Percentiles rank a stretch among this genome's conserved stretches.
Conservation (phyloP, 2,329 filamentous ascomycete species). For the Ophiosphaerella narmari region DNA sequence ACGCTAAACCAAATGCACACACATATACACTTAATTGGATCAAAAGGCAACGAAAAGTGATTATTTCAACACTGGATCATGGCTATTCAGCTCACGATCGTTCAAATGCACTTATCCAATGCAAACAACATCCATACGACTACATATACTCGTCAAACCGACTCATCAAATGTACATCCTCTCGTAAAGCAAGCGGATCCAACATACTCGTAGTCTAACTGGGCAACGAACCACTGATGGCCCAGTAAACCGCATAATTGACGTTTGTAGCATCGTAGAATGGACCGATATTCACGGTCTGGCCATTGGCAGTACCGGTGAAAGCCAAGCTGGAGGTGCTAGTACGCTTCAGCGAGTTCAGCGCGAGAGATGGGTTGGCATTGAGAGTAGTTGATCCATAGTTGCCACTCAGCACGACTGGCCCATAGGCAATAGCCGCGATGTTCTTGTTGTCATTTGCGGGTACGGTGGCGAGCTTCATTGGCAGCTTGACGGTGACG, state of each 20-base stretch:
- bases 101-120: no score
- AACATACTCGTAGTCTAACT: not conserved
- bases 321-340: slow-evolving; percentile 16
- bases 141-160: no score
- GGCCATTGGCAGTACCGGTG: slow-evolving; percentile 20
- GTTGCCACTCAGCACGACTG: slow-evolving; percentile 52
- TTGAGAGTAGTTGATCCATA: slow-evolving; percentile 43
- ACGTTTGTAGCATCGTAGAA: slow-evolving; percentile 33
- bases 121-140: no score
- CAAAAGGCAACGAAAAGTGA: no score
- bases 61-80: no score
- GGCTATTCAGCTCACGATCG: no score
- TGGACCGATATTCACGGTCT: slow-evolving; percentile 20
- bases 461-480: slow-evolving; percentile 49
- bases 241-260: slow-evolving; percentile 35
- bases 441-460: slow-evolving; percentile 55
- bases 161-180: no score
- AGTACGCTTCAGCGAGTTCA: slow-evolving; percentile 18
- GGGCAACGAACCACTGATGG: slow-evolving; percentile 13
- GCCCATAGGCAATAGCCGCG: slow-evolving; percentile 56
- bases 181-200: no score
- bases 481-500: slow-evolving; percentile 53
- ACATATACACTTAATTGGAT: no score
- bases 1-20: no score
- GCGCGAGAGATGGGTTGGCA: slow-evolving; percentile 17